Base-by-base conservation (phyloP, 2,329 filamentous ascomycete species). In the Colletotrichum tofieldiae region DNA sequence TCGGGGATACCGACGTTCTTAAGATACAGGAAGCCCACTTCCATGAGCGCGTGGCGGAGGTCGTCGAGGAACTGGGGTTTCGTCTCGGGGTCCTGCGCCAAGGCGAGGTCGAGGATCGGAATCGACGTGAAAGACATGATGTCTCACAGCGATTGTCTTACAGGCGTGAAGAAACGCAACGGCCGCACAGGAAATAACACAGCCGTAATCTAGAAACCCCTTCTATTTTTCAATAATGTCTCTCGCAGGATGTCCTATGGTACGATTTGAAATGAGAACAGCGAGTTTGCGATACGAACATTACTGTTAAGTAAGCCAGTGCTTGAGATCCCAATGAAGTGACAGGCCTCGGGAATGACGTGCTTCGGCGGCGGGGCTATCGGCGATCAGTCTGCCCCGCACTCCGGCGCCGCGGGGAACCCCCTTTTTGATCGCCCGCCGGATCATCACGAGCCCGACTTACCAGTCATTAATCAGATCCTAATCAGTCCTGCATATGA, bases 11-110 rank as follows among this genome's bases (percentile, higher is more conserved):
- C 93, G 2, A 93, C 92, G 78, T 97, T 95, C 78, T 92, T 92
- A 73, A 97, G 88, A 78, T 97, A 97, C 29, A 97, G 81, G 78
- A 97, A 97, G 1, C 94, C 94, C n/a, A 97, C 93, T 79, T 96
- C 93, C 77, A 97, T 89, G 41, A 97, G 84, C 0, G 94, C 93
- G 81, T 93, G 86, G 20, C 93, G 92, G 41, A 97, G 87, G 65
- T 93, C 86, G 0, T 84, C 81, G 0, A 97, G 88, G 77, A 97
- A 96, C 41, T 83, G 84, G 2, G 93, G 88, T 82, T 96, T 97
- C 0, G 93, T 92, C 6, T 84, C 83, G 23, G 89, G 86, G 75
- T 91, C 83, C 74, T 86, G 84, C 49, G 94, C 92, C 29, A 89
- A 84, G 18, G 92, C 89, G 72, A 97, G 87, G 79, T 96, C 93